Conservation (phyloP, 2,329 filamentous ascomycete genomes). For the Pseudopithomyces maydicus region DNA sequence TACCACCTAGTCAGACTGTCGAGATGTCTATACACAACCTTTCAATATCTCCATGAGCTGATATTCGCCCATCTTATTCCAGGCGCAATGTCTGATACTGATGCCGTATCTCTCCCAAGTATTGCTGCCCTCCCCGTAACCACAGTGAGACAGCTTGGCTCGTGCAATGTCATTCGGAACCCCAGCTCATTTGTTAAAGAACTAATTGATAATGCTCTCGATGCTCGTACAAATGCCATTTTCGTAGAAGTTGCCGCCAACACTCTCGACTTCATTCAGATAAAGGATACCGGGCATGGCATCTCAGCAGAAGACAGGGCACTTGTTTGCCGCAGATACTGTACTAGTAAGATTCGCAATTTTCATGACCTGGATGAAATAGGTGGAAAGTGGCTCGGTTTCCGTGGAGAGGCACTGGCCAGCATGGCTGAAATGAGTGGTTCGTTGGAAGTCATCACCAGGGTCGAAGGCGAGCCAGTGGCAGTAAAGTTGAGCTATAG, state of each 20-base stretch:
- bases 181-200: constrained; percentile 72
- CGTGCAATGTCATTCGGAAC: constrained; percentile 64
- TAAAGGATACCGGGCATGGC: constrained; percentile 70
- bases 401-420: constrained; percentile 75
- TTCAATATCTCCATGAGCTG: background rate
- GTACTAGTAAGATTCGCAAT: constrained; percentile 74
- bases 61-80: background rate
- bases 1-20: background rate
- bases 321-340: constrained; percentile 66
- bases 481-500: constrained; percentile 60
- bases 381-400: constrained; percentile 69
- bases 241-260: constrained; percentile 69
- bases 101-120: constrained; percentile 12
- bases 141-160: constrained; percentile 62
- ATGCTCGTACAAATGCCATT: constrained; percentile 70
- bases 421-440: constrained; percentile 65
- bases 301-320: constrained; percentile 67
- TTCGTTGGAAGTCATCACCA: constrained; percentile 65
- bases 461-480: constrained; percentile 64
- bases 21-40: background rate
- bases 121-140: constrained; percentile 50
- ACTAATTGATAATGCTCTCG: constrained; percentile 76
- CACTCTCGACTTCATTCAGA: constrained; percentile 70
- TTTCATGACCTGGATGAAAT: constrained; percentile 65
- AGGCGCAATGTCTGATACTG: constrained; percentile 16